Evolutionary conservation across 371 early-diverging fungal species (phyloP), one percentile per base, ranked within the genome.

Genomic region (Zychaea mexicana): DNA sequence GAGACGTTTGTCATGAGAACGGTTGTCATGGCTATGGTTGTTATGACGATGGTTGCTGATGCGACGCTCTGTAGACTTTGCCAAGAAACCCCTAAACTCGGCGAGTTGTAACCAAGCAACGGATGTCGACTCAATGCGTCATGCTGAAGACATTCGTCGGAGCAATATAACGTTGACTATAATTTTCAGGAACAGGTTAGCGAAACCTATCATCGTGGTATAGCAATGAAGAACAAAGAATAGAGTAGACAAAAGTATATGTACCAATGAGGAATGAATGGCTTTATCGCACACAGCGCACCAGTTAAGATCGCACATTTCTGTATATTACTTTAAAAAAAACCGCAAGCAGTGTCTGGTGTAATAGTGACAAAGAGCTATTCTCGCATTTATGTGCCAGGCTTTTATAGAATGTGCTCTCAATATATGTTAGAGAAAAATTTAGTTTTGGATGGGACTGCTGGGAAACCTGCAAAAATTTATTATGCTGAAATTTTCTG

Each of bases 71-170:
- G 49, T 30, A 17, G 49, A 33, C 2, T 10, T 30, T 21, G 38
- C 36, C n/a, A 61, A 36, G 33, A 74, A 74, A 52, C 67, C 60
- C 47, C 70, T 62, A 15, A 74, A 61, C 49, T 70, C 70, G 12
- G 55, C 56, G 60, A 65, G 58, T 70, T 62, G 61, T 74, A 74
- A 24, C 74, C 74, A 24, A 74, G 66, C 15, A 73, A 31, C 21
- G 74, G 74, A 38, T 73, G 67, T 38, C 66, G 67, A 17, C 58
- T 61, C 39, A 69, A 56, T 13, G 70, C 70, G 24, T 73, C 74
- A 19, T 60, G 42, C 26, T 67, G 67, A 15, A 73, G 62, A 47
- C 74, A 73, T 30, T 70, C 70, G 52, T 68, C 67, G 17, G 68
- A 67, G 46, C 74, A 73, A 42, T 73, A 73, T 8, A 73, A 66